Base-by-base conservation (phyloP, 108 stramenopile species). In the Cyclotella choctawhatcheeana region DNA sequence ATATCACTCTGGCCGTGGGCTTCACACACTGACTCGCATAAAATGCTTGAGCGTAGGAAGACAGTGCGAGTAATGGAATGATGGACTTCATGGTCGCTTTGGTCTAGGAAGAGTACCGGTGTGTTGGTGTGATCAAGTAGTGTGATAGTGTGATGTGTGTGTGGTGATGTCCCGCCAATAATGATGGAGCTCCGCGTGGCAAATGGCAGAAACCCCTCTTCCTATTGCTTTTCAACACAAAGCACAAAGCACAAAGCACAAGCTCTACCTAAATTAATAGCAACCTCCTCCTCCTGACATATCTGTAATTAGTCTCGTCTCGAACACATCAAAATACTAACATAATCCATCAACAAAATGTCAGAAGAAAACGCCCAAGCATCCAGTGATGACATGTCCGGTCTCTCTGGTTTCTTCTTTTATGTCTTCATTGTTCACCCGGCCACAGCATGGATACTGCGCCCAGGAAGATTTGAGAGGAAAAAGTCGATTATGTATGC, bases 391-490 rank as follows among this genome's bases (percentile, higher is more conserved):
- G 94, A 96, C 69, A 82, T 93, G 55, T 86, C 90, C 30, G 89
- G 94, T 50, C 84, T 98, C 43, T 77, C 85, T n/a, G 91, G 93
- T 45, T 97, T 99, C 76, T 96, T 99, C 86, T 97, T 99, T 58
- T 99, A 97, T 71, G 84, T 90, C 27, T 88, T 98, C 68, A 95
- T 99, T 61, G 96, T 99, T 6, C 97, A 98, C 81, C 98, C 98
- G n/a, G 85, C 92, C 50, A 96, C 95, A 26, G 90, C 95, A 53
- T 99, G 97, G 96, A 96, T 99, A 52, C 84, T 99, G 37, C 84
- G 88, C n/a, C 97, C 98, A 5, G 93, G 95, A 31, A 82, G 97
- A 52, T 97, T 98, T 69, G 86, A 91, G 71, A 89, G 93, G 58
- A 85, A 90, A 66, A 91, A 92, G 82, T 90, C 91, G 40, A 95